A percentile compares a stretch with the other conserved stretches of the same genome.
Evolutionary conservation across 768 basidiomycete genomes (phyloP).

Genomic region (Mycena floridula): DNA sequence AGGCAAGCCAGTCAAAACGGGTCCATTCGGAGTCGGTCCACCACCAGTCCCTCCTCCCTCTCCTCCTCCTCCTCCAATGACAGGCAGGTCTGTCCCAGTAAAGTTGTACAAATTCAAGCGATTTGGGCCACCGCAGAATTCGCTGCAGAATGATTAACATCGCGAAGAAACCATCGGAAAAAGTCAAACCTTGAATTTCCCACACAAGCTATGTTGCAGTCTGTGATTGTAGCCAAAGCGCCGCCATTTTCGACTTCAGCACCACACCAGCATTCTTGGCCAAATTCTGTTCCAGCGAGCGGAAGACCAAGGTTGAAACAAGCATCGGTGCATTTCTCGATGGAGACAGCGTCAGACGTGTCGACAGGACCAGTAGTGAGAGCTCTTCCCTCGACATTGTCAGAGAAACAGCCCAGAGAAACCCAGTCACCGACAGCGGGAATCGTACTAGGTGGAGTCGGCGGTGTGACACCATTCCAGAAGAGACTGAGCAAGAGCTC

Average conservation of each 20-base stretch:
- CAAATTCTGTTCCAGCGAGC: conserved; percentile 26
- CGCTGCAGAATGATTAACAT: too few species aligned
- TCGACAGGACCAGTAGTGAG: conserved; percentile 25
- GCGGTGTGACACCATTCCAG: conserved; percentile 53
- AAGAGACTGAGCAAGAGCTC: conserved; percentile 55
- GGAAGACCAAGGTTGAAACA: conserved; percentile 50
- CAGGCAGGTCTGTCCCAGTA: conserved; percentile 50
- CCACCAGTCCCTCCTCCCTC: conserved; percentile 32
- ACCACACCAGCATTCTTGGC: conserved; percentile 55
- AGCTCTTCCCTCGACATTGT: conserved; percentile 38
- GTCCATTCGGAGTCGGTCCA: conserved; percentile 26
- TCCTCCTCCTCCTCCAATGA: conserved; percentile 14
- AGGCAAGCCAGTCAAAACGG: conserved; percentile 48
- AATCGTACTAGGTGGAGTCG: conserved; percentile 46
- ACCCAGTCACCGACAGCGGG: conserved; percentile 57
- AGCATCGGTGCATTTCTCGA: conserved; percentile 51
- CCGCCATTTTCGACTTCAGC: conserved; percentile 37
- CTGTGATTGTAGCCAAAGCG: conserved; percentile 35
- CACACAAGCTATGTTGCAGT: conserved; percentile 49
- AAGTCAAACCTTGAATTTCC: conserved; percentile 22
- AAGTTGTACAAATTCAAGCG: conserved; percentile 64
- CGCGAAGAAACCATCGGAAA: conserved; percentile 50
- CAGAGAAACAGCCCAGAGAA: conserved; percentile 39
- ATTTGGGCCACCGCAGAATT: conserved; percentile 72
- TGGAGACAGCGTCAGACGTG: conserved; percentile 39